Conservation (phyloP, 2,329 filamentous ascomycete genomes). For the Massarina eburnea region DNA sequence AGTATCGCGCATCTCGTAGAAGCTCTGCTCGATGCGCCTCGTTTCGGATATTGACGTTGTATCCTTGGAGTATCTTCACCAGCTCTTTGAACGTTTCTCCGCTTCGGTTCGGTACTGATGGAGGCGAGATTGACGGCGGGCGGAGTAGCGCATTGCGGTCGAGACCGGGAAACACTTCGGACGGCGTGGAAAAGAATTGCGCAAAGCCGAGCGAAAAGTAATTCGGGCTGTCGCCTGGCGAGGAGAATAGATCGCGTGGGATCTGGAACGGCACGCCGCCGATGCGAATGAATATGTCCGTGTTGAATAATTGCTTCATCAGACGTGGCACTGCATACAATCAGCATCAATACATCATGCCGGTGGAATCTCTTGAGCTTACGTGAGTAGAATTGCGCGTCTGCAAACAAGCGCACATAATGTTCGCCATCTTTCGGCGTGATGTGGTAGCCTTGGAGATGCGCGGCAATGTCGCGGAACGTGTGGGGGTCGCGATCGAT, state of each 20-base stretch:
- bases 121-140: slow-evolving; percentile 82
- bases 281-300: slow-evolving; percentile 89
- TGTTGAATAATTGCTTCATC: slow-evolving; percentile 87
- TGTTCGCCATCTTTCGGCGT: slow-evolving; percentile 78
- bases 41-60: slow-evolving; percentile 74
- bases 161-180: slow-evolving; percentile 83
- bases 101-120: slow-evolving; percentile 75
- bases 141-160: slow-evolving; percentile 77
- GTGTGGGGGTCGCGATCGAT: slow-evolving; percentile 91
- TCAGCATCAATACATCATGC: slow-evolving; percentile 14
- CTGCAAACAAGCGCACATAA: slow-evolving; percentile 89
- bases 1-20: slow-evolving; percentile 85
- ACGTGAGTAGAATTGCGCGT: slow-evolving; percentile 93
- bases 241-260: slow-evolving; percentile 80
- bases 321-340: slow-evolving; percentile 71
- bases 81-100: slow-evolving; percentile 85
- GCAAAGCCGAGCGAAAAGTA: slow-evolving; percentile 92
- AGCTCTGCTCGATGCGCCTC: slow-evolving; percentile 77
- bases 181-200: slow-evolving; percentile 79
- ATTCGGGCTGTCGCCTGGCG: slow-evolving; percentile 88
- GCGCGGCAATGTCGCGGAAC: slow-evolving; percentile 84
- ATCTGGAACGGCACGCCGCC: slow-evolving; percentile 87
- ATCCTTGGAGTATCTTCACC: slow-evolving; percentile 78
- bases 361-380: slow-evolving; percentile 41
- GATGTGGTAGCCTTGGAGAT: slow-evolving; percentile 89